Percentiles rank a stretch among this genome's conserved stretches.
Conservation (phyloP, 2,329 filamentous ascomycete species). For the Rasamsonia emersonii region DNA sequence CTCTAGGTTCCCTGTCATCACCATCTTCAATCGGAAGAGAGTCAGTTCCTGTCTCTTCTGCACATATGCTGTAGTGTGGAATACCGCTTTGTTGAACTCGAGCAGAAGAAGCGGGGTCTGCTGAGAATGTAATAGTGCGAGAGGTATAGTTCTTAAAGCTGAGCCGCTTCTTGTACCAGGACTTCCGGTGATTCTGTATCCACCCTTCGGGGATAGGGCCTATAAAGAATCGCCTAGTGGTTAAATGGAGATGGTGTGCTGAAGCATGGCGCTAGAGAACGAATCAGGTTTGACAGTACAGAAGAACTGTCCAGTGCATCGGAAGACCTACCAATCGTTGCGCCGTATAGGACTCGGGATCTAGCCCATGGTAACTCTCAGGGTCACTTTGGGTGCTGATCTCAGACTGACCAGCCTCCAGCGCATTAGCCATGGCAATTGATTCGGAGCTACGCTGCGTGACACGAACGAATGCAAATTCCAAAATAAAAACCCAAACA, state of each 20-base stretch:
- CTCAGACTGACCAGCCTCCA: too few species aligned
- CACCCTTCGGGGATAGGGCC: slow-evolving; percentile 58
- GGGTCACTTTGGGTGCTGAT: slow-evolving; percentile 18
- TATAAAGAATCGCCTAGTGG: slow-evolving; percentile 55
- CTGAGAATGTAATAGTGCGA: slow-evolving; percentile 43
- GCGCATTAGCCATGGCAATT: neutral
- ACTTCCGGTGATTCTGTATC: slow-evolving; percentile 54
- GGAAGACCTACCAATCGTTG: slow-evolving; percentile 41
- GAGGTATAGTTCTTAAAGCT: slow-evolving; percentile 40
- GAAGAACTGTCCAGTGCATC: too few species aligned
- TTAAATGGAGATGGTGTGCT: slow-evolving; percentile 53
- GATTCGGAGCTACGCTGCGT: too few species aligned
- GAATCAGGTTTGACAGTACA: neutral
- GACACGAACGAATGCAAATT: too few species aligned
- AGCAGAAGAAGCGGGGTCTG: slow-evolving; percentile 31
- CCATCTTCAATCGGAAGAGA: neutral
- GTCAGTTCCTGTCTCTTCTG: too few species aligned
- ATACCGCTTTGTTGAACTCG: slow-evolving; percentile 1
- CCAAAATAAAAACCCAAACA: too few species aligned
- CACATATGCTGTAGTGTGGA: too few species aligned
- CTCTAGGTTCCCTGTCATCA: neutral
- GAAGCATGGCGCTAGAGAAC: slow-evolving; percentile 48
- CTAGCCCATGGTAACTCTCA: slow-evolving; percentile 28
- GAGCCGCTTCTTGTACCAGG: slow-evolving; percentile 49
- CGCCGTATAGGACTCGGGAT: slow-evolving; percentile 45